Conservation (phyloP, 371 early-diverging fungal genomes). For the Sporodiniella umbellata region DNA sequence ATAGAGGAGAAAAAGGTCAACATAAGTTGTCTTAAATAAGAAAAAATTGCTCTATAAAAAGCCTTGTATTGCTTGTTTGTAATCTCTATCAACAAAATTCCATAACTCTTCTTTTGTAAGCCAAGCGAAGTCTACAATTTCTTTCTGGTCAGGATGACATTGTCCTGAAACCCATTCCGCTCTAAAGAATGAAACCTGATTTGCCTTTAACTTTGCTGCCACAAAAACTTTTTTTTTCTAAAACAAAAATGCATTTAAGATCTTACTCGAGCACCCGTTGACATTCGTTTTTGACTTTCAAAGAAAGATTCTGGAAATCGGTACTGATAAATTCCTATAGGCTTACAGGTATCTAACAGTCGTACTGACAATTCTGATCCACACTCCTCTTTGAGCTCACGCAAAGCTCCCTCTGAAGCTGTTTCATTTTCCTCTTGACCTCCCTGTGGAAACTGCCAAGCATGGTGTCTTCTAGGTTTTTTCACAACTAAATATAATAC, state of each 20-base stretch:
- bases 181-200: conserved; percentile 31
- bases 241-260: background rate
- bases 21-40: conserved; percentile 26
- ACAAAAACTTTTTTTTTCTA: background rate
- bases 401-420: conserved; percentile 68
- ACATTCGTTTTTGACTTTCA: conserved; percentile 7
- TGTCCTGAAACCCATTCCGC: conserved; percentile 39
- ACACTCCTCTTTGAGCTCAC: conserved; percentile 66
- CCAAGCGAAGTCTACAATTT: conserved; percentile 79
- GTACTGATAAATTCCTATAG: conserved; percentile 65
- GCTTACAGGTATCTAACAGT: conserved; percentile 63
- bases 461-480: conserved; percentile 49
- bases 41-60: conserved; percentile 1
- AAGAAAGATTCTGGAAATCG: conserved; percentile 36
- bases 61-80: conserved; percentile 11
- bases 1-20: conserved; percentile 61
- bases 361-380: conserved; percentile 71
- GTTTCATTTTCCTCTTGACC: conserved; percentile 53
- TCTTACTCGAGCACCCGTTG: conserved; percentile 31
- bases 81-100: conserved; percentile 40
- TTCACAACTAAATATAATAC: conserved; percentile 73
- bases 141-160: conserved; percentile 52
- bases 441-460: conserved; percentile 80
- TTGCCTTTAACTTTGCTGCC: background rate
- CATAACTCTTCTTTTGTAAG: conserved; percentile 73